Conservation (phyloP, 352 stramenopile species). For the Elongisporangium prolatum region DNA sequence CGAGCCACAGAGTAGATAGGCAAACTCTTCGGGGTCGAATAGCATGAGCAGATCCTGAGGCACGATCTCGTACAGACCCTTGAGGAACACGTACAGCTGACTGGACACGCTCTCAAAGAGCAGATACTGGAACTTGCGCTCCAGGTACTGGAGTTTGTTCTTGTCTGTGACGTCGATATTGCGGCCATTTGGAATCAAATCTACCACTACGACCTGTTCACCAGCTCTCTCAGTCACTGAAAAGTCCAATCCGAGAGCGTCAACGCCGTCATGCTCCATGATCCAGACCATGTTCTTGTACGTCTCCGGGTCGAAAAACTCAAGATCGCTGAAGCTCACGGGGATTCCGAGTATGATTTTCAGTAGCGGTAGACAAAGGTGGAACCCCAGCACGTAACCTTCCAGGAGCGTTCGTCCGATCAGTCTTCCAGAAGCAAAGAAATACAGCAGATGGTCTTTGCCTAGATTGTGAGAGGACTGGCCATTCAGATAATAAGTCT, state of each 20-base stretch:
- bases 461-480: slow-evolving; percentile 17
- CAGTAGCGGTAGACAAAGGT: slow-evolving; percentile 90
- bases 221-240: slow-evolving; percentile 20
- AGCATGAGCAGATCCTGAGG: slow-evolving; percentile 88
- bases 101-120: slow-evolving; percentile 84
- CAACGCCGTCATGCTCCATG: slow-evolving; percentile 34
- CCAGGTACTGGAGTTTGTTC: slow-evolving; percentile 90
- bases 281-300: slow-evolving; percentile 42
- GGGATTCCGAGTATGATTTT: slow-evolving; percentile 93
- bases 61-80: slow-evolving; percentile 94
- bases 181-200: slow-evolving; percentile 25
- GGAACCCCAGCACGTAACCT: slow-evolving; percentile 83
- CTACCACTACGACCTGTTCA: slow-evolving; percentile 14
- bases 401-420: slow-evolving; percentile 52
- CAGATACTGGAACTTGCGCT: slow-evolving; percentile 87
- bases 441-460: slow-evolving; percentile 22
- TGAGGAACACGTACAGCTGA: slow-evolving; percentile 78
- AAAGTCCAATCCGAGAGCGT: slow-evolving; percentile 42
- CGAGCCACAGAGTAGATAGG: slow-evolving; percentile 92
- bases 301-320: slow-evolving; percentile 36
- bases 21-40: slow-evolving; percentile 95
- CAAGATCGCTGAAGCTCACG: slow-evolving; percentile 86
- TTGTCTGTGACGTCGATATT: slow-evolving; percentile 83
- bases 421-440: slow-evolving; percentile 25
- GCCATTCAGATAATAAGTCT: slow-evolving; percentile 34